Conservation (phyloP, 306 rosid species). For the Pyrus pyrifolia region DNA sequence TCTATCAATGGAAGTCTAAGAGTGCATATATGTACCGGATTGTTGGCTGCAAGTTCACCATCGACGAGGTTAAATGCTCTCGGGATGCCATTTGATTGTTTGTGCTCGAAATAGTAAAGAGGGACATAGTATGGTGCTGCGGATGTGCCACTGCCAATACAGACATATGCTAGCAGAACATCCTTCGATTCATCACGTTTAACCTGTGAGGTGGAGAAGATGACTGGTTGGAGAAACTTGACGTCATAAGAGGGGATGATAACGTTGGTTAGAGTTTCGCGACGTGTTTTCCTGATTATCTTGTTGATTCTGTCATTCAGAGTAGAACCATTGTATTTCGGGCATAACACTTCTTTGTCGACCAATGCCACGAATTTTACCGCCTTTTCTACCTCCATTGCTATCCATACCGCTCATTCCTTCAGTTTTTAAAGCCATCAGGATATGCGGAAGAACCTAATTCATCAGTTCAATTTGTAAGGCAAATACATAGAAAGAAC, state of each 20-base stretch:
- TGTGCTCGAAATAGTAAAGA: neutral
- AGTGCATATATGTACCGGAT: neutral
- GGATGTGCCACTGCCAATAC: neutral
- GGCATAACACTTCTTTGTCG: neutral
- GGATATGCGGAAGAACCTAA: neutral
- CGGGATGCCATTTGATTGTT: neutral
- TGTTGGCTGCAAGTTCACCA: neutral
- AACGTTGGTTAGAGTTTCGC: neutral
- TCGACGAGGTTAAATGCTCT: neutral
- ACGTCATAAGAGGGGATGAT: neutral
- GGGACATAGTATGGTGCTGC: neutral
- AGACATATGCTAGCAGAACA: neutral
- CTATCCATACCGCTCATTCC: neutral
- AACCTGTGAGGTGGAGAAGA: neutral
- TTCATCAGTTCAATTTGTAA: too few species aligned
- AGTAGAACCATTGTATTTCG: neutral
- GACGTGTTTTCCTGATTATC: neutral
- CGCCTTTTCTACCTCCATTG: neutral
- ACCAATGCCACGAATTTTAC: neutral
- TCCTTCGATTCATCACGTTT: neutral
- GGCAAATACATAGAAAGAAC: fast-evolving
- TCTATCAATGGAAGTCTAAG: too few species aligned
- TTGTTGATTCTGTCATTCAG: neutral
- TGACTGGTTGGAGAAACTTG: neutral
- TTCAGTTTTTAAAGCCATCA: neutral